Evolutionary conservation across 139 green algal species (phyloP), one percentile per base, ranked within the genome.

Genomic region (Chlamydomonas sp.): DNA sequence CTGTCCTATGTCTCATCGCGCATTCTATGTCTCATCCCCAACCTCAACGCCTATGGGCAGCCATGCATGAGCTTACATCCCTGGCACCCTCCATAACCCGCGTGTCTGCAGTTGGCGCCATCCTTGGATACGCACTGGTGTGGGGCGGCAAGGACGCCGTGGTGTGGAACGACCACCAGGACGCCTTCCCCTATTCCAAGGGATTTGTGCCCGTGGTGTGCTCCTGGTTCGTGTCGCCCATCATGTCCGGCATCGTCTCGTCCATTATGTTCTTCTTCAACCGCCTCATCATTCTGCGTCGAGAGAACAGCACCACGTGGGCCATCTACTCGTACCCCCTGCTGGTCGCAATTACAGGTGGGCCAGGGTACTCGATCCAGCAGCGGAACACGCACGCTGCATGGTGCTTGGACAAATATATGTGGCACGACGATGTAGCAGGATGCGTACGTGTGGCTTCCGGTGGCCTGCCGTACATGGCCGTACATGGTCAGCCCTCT

Each of bases 311-410:
- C 2, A 76, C 78, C n/a, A 80, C 49, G 12, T 16, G 59, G 4
- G 89, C 91, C 31, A 90, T 93, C 85, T 92, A 69, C 73, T 77
- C 72, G 3, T 85, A 92, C 83, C 91, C 91, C 49, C 31, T 90
- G 64, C 91, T 94, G 0, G 63, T 94, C 31, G 31, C 31, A 49
- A 49, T 49, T 49, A 49, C 31, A 49, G 31, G 31, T 49, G 31
- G 31, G 31, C 31, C 31, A 49, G 31, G 31, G 31, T 49, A 49
- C 31, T 49, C 31, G 31, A 49, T 49, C 31, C 31, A 49, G 31
- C 31, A 49, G 31, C 31, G 10, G 57, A 88, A 58, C 73, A 90
- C 85, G 92, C 90, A 67, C n/a, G 91, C 62, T 93, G 91, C 78
- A 88, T 93, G 69, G 31, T 49, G 31, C 31, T 49, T 49, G 31